A percentile compares a stretch with the other conserved stretches of the same genome.
phyloP scores from a whole-genome alignment of 1,284 basidiomycete species.

The Xerocomus amazonicus region DNA sequence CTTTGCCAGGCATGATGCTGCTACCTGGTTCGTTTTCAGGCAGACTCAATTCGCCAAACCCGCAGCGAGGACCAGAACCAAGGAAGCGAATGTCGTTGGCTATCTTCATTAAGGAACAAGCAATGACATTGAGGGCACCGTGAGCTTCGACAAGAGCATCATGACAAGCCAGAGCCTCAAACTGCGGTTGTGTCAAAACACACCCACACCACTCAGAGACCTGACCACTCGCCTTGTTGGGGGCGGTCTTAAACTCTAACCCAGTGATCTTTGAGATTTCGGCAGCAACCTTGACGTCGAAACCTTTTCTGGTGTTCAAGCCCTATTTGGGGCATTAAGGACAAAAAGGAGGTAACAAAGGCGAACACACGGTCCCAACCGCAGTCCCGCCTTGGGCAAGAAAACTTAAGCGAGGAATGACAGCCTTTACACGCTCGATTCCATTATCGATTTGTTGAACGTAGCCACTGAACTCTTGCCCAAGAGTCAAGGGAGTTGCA shows the following conservation, averaged over 20 bases:
- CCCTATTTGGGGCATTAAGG: constrained; percentile 53
- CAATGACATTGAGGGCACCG: constrained; percentile 93
- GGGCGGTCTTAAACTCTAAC: constrained; percentile 90
- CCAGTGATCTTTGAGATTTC: constrained; percentile 94
- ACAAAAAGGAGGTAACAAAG: background rate
- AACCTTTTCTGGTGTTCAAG: constrained; percentile 95
- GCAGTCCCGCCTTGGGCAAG: constrained; percentile 99
- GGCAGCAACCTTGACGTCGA: constrained; percentile 90
- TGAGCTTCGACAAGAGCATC: constrained; percentile 98
- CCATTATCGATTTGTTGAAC: constrained; percentile 93
- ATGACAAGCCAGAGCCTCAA: constrained; percentile 95
- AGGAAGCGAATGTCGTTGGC: constrained; percentile 99
- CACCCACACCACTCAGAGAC: background rate
- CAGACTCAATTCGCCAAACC: constrained; percentile 89
- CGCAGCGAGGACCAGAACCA: constrained; percentile 96
- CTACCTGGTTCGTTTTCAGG: constrained; percentile 99
- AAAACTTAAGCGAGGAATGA: constrained; percentile 83
- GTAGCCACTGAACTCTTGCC: constrained; percentile 99
- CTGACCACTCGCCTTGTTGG: constrained; percentile 77
- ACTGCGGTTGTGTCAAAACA: constrained; percentile 45
- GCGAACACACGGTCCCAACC: constrained; percentile 82
- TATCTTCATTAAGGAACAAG: constrained; percentile 98
- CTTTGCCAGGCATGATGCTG: constrained; percentile 99
- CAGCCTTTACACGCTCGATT: constrained; percentile 81
- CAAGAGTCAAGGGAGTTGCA: constrained; percentile 95